A percentile compares a stretch with the other conserved stretches of the same genome.
phyloP scores from a whole-genome alignment of 164 flowering plant species.

The Liquidambar formosana region DNA sequence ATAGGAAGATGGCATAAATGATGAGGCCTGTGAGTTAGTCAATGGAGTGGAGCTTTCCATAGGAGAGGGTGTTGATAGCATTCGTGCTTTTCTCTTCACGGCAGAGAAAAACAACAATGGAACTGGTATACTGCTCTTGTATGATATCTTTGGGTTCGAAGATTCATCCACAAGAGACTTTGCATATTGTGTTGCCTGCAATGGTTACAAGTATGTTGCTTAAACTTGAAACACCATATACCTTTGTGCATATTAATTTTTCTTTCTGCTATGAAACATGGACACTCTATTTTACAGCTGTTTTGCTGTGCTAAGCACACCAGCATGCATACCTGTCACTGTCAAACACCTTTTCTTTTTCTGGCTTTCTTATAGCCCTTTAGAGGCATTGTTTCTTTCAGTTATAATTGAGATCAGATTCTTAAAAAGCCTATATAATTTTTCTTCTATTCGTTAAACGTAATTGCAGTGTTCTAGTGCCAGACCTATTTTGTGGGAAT shows the following conservation, averaged over 20 bases:
- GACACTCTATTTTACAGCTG: no score
- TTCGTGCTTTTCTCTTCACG: conserved; percentile 61
- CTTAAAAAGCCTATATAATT: neutral
- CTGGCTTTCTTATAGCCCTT: neutral
- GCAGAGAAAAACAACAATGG: conserved; percentile 92
- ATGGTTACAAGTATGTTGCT: conserved; percentile 81
- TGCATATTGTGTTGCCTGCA: conserved; percentile 92
- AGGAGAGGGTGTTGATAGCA: conserved; percentile 59
- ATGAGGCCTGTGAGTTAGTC: conserved; percentile 85
- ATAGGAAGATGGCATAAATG: conserved; percentile 46
- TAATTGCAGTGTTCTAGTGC: conserved; percentile 78
- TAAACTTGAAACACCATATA: neutral
- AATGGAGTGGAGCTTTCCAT: conserved; percentile 67
- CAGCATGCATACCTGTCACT: no score
- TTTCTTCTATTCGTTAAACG: neutral
- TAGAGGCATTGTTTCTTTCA: neutral
- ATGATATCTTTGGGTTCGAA: conserved; percentile 79
- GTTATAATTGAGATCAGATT: neutral
- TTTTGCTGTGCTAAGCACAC: no score
- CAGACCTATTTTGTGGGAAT: conserved; percentile 79
- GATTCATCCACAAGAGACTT: conserved; percentile 83
- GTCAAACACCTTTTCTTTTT: no score
- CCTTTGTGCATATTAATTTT: neutral
- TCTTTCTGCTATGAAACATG: neutral
- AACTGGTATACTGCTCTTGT: conserved; percentile 70